Evolutionary conservation across 176 grass and related monocot species (phyloP), one percentile per base, ranked within the genome.

Genomic region (Bothriochloa decipiens): DNA sequence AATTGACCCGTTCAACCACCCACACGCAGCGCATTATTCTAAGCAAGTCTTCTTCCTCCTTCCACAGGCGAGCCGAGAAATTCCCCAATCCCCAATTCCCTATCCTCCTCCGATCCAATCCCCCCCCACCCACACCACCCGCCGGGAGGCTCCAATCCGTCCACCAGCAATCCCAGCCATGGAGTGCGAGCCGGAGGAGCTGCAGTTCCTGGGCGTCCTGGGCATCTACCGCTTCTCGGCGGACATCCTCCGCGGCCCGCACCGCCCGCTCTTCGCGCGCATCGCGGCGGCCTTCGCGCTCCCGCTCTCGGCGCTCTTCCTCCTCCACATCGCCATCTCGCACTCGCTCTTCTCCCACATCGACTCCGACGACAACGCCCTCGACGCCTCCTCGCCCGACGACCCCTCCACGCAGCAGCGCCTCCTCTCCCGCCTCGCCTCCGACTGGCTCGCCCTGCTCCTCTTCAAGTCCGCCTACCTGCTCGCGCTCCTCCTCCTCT

Each of bases 391-490:
- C 25, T 11, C 89, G 10, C 93, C 93, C 0, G 91, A 90, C 14
- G 90, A 93, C 28, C 46, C 75, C 28, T 53, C 89, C 15, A n/a
- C n/a, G n/a, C 89, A 94, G 81, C 64, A 82, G 23, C 77, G 83
- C 74, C 84, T 95, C 73, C 23, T 95, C 17, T 27, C 55, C 45
- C 81, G 87, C 62, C 91, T 98, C 65, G 65, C 66, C 50, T 71
- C 80, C 49, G 93, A 94, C 79, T 98, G 91, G 93, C 50, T 83
- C 5, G 39, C 83, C 3, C 84, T 94, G 8, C 67, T 98, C 66
- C 78, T 94, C 86, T 98, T 94, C 88, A 98, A 98, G 84, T 89
- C 91, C 13, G 49, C 86, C 6, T 98, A 95, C 89, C 84, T 98
- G 77, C 41, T 98, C 39, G 91, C 89, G 5, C 93, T 98, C 11